Conservation (phyloP, 768 basidiomycete genomes). For the Leccinellum luteum region DNA sequence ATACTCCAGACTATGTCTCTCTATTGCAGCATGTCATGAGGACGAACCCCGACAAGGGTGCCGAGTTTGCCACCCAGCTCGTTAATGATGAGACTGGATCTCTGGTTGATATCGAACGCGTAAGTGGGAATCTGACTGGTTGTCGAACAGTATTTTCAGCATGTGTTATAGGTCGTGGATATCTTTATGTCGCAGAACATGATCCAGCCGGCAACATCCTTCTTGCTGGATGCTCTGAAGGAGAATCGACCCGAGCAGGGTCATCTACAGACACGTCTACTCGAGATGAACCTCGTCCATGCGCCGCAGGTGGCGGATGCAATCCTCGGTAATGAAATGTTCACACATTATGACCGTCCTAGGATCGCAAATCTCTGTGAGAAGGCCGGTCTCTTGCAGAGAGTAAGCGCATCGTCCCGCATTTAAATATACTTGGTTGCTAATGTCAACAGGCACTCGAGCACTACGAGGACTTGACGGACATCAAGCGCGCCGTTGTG, state of each 20-base stretch:
- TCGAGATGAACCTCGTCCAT: conserved; percentile 97
- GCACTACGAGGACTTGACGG: conserved; percentile 96
- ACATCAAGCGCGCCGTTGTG: conserved; percentile 97
- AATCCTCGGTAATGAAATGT: conserved; percentile 98
- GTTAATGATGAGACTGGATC: conserved; percentile 93
- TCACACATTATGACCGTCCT: conserved; percentile 92
- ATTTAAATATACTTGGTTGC: background rate
- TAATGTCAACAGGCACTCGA: conserved; percentile 78
- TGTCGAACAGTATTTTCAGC: background rate
- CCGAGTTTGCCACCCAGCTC: conserved; percentile 94
- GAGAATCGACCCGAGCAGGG: conserved; percentile 98
- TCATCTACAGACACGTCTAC: conserved; percentile 89
- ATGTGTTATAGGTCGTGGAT: conserved; percentile 73
- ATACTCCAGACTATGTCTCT: conserved; percentile 87
- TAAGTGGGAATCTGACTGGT: conserved; percentile 31
- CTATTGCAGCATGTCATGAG: conserved; percentile 96
- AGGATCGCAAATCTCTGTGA: conserved; percentile 98
- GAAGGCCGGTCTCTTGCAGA: conserved; percentile 93
- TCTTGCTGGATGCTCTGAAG: conserved; percentile 95
- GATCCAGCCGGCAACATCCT: conserved; percentile 98
- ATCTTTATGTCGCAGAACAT: conserved; percentile 99
- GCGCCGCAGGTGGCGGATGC: conserved; percentile 99
- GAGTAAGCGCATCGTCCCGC: conserved; percentile 49
- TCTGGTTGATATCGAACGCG: conserved; percentile 90
- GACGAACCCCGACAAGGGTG: conserved; percentile 94